Evolutionary conservation across 345 rosid species (phyloP), one percentile per base, ranked within the genome.

Genomic region (Laguncularia racemosa): DNA sequence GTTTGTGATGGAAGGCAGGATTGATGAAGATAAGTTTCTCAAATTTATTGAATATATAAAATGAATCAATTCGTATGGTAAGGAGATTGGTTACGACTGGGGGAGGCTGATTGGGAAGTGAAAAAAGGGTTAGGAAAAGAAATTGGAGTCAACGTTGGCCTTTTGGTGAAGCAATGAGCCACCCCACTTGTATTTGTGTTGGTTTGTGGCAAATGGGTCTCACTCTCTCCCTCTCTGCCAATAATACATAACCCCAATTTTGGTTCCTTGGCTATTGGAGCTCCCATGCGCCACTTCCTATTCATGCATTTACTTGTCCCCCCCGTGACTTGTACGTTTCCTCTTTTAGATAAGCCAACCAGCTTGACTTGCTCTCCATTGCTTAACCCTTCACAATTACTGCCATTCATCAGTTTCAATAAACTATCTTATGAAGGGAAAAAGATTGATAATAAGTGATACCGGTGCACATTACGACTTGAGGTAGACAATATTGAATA

Each of bases 231-330:
- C 45, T n/a, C n/a, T n/a, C n/a, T n/a, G n/a, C 3, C 2, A 2
- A 44, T 38, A 46, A 38, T n/a, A 38, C 48, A 28, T 61, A 76
- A 77, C 81, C 82, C 83, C 62, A 50, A 69, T 38, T 50, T 67
- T 14, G 50, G 69, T 46, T n/a, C 23, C 23, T 62, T 83, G 87
- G 76, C 85, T 64, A 16, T 76, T 81, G 77, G 85, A 20, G 61
- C 17, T 70, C 70, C 85, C 78, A 78, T 68, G 64, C 88, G 95
- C 85, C 95, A 69, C 84, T 81, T 77, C 78, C 1, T 72, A 61
- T n/a, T 0, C 16, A 15, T 19, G 13, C 3, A 46, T 48, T 43
- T 56, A 16, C 53, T 72, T 73, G 74, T 48, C 77, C 76, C 66
- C 55, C 20, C 16, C 63, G 44, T 43, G 28, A 26, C 50, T 58